Conservation (phyloP, 768 basidiomycete genomes). For the Tulasnella sp. region DNA sequence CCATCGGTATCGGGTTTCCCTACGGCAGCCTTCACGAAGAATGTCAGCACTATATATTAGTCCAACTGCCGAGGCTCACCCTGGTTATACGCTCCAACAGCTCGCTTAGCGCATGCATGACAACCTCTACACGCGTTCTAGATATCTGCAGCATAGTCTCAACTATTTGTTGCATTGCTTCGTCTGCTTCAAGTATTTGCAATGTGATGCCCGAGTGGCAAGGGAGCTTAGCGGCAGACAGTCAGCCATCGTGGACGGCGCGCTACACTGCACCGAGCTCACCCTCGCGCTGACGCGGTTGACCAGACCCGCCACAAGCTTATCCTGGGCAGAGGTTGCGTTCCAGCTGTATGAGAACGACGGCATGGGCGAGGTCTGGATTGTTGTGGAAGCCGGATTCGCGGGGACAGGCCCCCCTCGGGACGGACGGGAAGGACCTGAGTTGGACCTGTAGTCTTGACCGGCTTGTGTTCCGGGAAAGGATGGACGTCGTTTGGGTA, state of each 20-base stretch:
- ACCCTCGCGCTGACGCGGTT: constrained; percentile 76
- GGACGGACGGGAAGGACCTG: not conserved
- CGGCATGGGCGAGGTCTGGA: not conserved
- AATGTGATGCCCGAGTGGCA: constrained; percentile 68
- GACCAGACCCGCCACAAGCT: constrained; percentile 69
- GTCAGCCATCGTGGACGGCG: not conserved
- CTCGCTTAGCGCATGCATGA: constrained; percentile 66
- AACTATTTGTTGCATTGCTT: constrained; percentile 62
- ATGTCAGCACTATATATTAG: constrained; percentile 22
- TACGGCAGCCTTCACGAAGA: constrained; percentile 29
- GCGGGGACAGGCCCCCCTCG: not conserved
- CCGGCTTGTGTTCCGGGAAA: not conserved
- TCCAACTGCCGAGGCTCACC: constrained; percentile 32
- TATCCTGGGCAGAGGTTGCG: constrained; percentile 53
- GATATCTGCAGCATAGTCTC: constrained; percentile 73
- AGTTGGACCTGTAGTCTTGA: not conserved
- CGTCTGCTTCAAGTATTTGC: constrained; percentile 63
- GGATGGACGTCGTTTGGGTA: not conserved
- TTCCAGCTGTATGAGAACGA: constrained; percentile 6
- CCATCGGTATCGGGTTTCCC: constrained; percentile 36
- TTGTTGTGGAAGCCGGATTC: not conserved
- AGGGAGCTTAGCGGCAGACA: constrained; percentile 48
- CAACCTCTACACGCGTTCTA: constrained; percentile 63
- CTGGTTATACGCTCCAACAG: constrained; percentile 66
- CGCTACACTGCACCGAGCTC: constrained; percentile 14